These are phyloP conservation scores for Sarocladium brachiariae DNA, from an alignment of 2,329 filamentous ascomycete genomes.

Conservation along the genomic window DNA sequence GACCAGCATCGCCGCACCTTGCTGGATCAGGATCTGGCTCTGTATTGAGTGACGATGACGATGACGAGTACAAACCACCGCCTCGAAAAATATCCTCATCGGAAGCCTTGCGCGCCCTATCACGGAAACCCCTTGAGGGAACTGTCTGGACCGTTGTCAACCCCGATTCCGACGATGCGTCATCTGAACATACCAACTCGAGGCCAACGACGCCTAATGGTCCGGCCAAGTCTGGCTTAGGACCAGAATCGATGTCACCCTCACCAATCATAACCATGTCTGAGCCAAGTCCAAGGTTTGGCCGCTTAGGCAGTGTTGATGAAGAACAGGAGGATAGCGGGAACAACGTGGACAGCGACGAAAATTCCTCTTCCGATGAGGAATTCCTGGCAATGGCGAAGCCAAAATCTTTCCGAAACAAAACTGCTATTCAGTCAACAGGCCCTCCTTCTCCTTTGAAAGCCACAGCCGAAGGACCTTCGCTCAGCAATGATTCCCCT, in stretches of 20 bases:
- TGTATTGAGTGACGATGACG: slow-evolving; percentile 25
- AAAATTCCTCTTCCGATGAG: slow-evolving; percentile 31
- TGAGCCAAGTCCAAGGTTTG: slow-evolving; percentile 12
- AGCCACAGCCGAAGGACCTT: neutral
- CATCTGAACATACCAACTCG: slow-evolving; percentile 15
- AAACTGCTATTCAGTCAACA: slow-evolving; percentile 18
- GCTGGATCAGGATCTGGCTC: slow-evolving; percentile 17
- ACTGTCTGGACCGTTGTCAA: slow-evolving; percentile 46
- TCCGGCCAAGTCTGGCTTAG: neutral
- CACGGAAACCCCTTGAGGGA: slow-evolving; percentile 40
- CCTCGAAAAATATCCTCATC: slow-evolving; percentile 51
- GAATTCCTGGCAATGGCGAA: slow-evolving; percentile 35
- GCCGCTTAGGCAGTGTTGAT: slow-evolving; percentile 4
- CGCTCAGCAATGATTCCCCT: neutral
- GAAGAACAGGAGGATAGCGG: slow-evolving; percentile 11
- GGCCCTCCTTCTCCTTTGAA: neutral
- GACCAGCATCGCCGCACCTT: slow-evolving; percentile 18
- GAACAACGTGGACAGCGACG: slow-evolving; percentile 18
- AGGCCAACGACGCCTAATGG: slow-evolving; percentile 10
- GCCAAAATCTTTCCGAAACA: slow-evolving; percentile 23
- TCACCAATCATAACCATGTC: slow-evolving; percentile 14
- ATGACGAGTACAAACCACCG: slow-evolving; percentile 32
- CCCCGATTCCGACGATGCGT: slow-evolving; percentile 22
- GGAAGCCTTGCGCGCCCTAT: slow-evolving; percentile 45
- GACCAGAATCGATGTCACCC: slow-evolving; percentile 15